Evolutionary conservation across 164 flowering plant genomes (phyloP).

Genomic region (Chimonanthus praecox): DNA sequence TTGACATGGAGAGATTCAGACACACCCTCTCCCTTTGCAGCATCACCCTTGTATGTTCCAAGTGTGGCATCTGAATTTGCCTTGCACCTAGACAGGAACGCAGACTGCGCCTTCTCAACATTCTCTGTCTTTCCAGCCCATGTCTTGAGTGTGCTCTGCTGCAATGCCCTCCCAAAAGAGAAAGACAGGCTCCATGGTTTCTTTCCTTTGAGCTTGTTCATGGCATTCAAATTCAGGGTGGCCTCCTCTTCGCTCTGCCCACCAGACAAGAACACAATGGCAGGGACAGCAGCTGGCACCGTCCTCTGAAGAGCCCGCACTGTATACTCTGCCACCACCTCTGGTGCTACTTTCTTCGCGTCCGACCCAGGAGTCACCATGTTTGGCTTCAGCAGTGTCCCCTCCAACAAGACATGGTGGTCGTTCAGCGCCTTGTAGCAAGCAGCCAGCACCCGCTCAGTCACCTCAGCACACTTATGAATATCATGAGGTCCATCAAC

Average conservation of each 20-base stretch:
- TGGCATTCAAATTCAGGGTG: constrained; percentile 27
- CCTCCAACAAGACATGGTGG: constrained; percentile 45
- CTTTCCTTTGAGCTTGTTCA: no score
- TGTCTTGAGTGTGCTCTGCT: constrained; percentile 46
- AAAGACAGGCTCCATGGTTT: constrained; percentile 29
- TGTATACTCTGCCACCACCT: constrained; percentile 42
- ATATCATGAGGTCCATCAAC: constrained; percentile 48
- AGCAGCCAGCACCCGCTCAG: constrained; percentile 52
- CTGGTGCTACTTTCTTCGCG: constrained; percentile 36
- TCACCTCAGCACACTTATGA: constrained; percentile 36
- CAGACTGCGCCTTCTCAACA: constrained; percentile 31
- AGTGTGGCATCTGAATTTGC: constrained; percentile 51
- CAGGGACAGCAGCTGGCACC: constrained; percentile 43
- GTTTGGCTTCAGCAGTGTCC: constrained; percentile 46
- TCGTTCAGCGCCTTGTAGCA: constrained; percentile 51
- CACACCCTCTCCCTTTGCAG: constrained; percentile 32
- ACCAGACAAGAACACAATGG: constrained; percentile 15
- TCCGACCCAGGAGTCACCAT: constrained; percentile 54
- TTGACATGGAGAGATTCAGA: constrained; percentile 50
- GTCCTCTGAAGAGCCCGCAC: constrained; percentile 41
- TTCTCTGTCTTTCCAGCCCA: constrained; percentile 49
- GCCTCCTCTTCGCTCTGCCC: constrained; percentile 48
- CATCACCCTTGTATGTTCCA: constrained; percentile 42
- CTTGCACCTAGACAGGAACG: constrained; percentile 40
- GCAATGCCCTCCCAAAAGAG: constrained; percentile 48